Evolutionary conservation across 2,329 filamentous ascomycete species (phyloP).

Genomic region (Penicillium sp.): DNA sequence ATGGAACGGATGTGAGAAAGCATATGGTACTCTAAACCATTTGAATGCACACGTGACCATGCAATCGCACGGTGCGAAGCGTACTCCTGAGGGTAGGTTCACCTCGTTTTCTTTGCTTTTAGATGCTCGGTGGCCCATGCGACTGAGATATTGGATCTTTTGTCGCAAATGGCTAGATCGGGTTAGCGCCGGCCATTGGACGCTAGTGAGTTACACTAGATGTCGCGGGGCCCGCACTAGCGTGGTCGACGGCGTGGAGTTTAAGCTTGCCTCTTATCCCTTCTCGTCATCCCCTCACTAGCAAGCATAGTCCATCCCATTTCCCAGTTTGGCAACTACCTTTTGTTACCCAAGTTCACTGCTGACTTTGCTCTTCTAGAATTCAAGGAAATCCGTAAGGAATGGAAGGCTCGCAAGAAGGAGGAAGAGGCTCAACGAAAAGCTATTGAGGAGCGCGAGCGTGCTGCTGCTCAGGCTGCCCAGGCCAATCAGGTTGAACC

Average conservation of each 20-base stretch:
- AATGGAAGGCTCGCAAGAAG: constrained; percentile 99
- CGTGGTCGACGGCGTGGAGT: constrained; percentile 47
- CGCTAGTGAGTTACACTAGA: constrained; percentile 49
- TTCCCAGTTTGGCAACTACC: neutral
- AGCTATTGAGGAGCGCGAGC: constrained; percentile 79
- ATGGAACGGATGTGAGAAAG: constrained; percentile 98
- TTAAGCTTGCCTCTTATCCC: constrained; percentile 39
- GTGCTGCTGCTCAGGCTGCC: constrained; percentile 58
- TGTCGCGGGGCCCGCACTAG: constrained; percentile 55
- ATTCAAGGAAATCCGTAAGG: constrained; percentile 98
- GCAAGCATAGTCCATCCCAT: neutral
- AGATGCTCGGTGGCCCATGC: constrained; percentile 8
- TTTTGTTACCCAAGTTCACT: constrained; percentile 2
- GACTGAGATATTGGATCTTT: constrained; percentile 21
- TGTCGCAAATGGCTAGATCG: constrained; percentile 39
- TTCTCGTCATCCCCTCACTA: constrained; percentile 15
- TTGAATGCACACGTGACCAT: constrained; percentile 98
- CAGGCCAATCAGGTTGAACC: constrained; percentile 46
- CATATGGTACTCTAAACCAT: constrained; percentile 95
- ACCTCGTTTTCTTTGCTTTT: constrained; percentile 5
- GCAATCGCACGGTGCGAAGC: constrained; percentile 93
- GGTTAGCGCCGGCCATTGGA: constrained; percentile 39
- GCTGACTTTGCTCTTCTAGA: constrained; percentile 55
- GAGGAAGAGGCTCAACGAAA: constrained; percentile 90
- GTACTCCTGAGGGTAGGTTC: constrained; percentile 89